phyloP scores from a whole-genome alignment of 2,329 filamentous ascomycete genomes.

The Aspergillus neoniger region DNA sequence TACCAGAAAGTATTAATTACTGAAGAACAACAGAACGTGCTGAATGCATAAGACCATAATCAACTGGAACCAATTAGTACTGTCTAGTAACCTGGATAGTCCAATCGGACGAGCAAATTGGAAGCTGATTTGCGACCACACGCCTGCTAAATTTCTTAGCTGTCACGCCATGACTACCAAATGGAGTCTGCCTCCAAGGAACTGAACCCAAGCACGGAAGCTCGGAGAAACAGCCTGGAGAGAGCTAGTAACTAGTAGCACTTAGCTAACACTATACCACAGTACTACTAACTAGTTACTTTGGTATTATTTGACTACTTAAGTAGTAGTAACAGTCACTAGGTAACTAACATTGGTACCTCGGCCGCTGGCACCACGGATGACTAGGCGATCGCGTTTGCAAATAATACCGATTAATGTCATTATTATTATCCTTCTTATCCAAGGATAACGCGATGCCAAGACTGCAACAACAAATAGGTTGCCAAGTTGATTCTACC shows the following conservation, averaged over 20 bases:
- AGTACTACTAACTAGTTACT: too few relatives aligned
- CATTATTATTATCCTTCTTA: not conserved
- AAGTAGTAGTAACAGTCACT: not conserved
- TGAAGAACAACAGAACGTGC: conserved; percentile 19
- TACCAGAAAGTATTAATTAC: not conserved
- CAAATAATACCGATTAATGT: conserved; percentile 2
- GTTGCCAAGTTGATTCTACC: not conserved
- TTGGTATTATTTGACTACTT: not conserved
- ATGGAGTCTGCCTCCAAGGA: conserved; percentile 8
- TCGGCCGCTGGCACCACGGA: not conserved
- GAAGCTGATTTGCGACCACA: conserved; percentile 21
- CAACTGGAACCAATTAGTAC: conserved; percentile 8
- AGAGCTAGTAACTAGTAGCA: conserved; percentile 6
- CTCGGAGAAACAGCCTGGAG: conserved; percentile 19
- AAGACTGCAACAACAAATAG: not conserved
- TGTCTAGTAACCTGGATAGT: conserved; percentile 15
- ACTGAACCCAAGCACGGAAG: conserved; percentile 13
- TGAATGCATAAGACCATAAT: conserved; percentile 16
- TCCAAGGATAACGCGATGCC: not conserved
- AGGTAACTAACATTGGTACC: not conserved
- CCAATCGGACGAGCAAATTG: conserved; percentile 16
- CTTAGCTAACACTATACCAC: not conserved
- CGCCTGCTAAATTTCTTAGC: conserved; percentile 21
- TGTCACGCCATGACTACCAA: conserved; percentile 19
- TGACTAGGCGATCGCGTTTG: not conserved